Percentiles rank a stretch among this genome's conserved stretches.
These are phyloP conservation scores for Tillandsia fasciculata DNA, from an alignment of 176 grass and related monocot species.

Conservation along the genomic window DNA sequence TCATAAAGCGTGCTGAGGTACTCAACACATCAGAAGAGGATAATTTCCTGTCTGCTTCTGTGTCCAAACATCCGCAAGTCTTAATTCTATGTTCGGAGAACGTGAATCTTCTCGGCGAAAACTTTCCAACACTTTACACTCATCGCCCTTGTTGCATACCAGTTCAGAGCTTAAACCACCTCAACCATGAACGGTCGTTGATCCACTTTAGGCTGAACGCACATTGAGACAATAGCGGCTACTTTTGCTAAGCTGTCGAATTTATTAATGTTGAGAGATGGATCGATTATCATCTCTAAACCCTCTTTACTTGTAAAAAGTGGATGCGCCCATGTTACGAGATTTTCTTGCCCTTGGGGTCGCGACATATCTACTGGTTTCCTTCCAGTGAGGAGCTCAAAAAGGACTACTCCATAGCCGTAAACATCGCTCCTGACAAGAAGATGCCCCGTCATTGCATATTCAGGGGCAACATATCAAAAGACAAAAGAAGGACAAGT, in stretches of 20 bases:
- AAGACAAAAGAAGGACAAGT: conserved; percentile 3
- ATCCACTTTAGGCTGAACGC: conserved; percentile 93
- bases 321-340: conserved; percentile 88
- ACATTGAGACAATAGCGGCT: conserved; percentile 97
- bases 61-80: conserved; percentile 32
- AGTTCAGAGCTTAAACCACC: conserved; percentile 83
- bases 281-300: conserved; percentile 66
- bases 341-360: conserved; percentile 82
- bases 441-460: too few relatives aligned
- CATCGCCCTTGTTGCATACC: conserved; percentile 66
- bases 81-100: conserved; percentile 28
- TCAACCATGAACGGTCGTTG: conserved; percentile 95
- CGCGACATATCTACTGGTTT: conserved; percentile 91
- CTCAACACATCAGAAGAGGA: conserved; percentile 33
- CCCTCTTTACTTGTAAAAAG: conserved; percentile 61
- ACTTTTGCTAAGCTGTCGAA: conserved; percentile 74
- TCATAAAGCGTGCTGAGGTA: conserved; percentile 48
- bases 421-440: conserved; percentile 97
- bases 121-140: conserved; percentile 39
- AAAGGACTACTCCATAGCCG: conserved; percentile 92
- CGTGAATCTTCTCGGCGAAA: conserved; percentile 41
- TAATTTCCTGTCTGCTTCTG: conserved; percentile 22
- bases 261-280: conserved; percentile 43
- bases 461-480: conserved; percentile 95
- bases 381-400: conserved; percentile 87